Conservation (phyloP, 495 filamentous ascomycete genomes). For the Penicillium tannophilum region DNA sequence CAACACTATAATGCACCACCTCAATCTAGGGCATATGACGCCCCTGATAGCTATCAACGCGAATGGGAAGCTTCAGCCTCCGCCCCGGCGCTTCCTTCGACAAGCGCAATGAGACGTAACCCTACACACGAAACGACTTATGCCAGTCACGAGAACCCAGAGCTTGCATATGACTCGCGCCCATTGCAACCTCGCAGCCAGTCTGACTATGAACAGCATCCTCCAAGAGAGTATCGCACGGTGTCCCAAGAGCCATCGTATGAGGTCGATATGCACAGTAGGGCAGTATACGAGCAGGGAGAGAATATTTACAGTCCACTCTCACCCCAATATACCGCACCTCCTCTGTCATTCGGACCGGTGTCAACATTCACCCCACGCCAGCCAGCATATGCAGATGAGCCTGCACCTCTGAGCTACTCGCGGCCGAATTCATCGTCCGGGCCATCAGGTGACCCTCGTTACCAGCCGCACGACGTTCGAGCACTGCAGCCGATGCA, state of each 20-base stretch:
- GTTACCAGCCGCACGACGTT: conserved; percentile 27
- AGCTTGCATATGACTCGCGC: conserved; percentile 27
- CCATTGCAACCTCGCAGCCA: conserved; percentile 30
- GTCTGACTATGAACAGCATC: conserved; percentile 32
- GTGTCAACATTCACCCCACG: conserved; percentile 21
- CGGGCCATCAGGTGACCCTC: conserved; percentile 21
- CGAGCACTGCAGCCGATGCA: conserved; percentile 27
- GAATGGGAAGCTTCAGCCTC: conserved; percentile 29
- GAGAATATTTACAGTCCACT: conserved; percentile 22
- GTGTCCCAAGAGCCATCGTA: conserved; percentile 28
- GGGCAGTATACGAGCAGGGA: conserved; percentile 19
- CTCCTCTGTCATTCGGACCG: conserved; percentile 27
- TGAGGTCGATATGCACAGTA: conserved; percentile 19
- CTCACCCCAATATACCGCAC: conserved; percentile 26
- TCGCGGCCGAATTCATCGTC: conserved; percentile 19
- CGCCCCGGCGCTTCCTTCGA: conserved; percentile 21
- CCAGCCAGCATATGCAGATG: conserved; percentile 8
- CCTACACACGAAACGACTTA: conserved; percentile 29
- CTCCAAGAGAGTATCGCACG: conserved; percentile 30
- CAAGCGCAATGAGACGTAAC: conserved; percentile 16
- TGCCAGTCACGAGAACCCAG: conserved; percentile 21
- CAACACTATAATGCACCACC: conserved; percentile 22
- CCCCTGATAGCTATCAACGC: conserved; percentile 30
- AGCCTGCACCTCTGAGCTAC: conserved; percentile 19
- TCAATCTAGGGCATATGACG: conserved; percentile 31